Conservation (phyloP, 371 early-diverging fungal genomes). For the Syncephalastrum contaminatum region DNA sequence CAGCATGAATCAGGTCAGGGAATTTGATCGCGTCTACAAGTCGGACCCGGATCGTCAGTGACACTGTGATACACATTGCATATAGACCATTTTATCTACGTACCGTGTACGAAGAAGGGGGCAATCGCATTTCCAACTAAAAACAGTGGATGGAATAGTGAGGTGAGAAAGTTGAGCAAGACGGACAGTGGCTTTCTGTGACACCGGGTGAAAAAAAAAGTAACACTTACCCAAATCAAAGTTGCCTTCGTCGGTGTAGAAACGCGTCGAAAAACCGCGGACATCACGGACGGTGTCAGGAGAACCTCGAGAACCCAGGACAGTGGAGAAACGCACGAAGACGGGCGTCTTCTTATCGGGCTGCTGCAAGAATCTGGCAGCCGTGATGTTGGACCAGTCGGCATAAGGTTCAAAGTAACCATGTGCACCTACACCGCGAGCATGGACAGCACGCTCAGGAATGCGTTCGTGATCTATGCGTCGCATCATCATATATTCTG, state of each 20-base stretch:
- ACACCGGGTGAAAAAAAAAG: constrained; percentile 12
- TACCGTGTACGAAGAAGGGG: constrained; percentile 39
- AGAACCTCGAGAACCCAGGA: constrained; percentile 44
- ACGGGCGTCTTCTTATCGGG: constrained; percentile 47
- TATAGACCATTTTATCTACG: not conserved
- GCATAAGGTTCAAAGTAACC: constrained; percentile 51
- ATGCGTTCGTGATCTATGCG: constrained; percentile 38
- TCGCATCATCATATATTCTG: not conserved
- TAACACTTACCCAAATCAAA: constrained; percentile 32
- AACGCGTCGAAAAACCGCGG: constrained; percentile 57
- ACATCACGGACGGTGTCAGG: constrained; percentile 55
- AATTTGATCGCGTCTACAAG: constrained; percentile 33
- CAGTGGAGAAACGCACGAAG: constrained; percentile 58
- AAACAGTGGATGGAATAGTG: constrained; percentile 1
- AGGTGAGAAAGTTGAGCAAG: constrained; percentile 42
- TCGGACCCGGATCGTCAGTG: not conserved
- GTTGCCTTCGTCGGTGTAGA: constrained; percentile 61
- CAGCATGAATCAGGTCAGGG: constrained; percentile 44
- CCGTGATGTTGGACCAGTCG: constrained; percentile 36
- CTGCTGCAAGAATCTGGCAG: constrained; percentile 33
- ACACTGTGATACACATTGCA: not conserved
- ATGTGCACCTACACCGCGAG: constrained; percentile 50
- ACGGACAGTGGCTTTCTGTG: constrained; percentile 28
- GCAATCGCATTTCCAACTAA: constrained; percentile 46
- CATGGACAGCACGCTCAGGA: constrained; percentile 57